A percentile compares a stretch with the other conserved stretches of the same genome.
Conservation (phyloP, 495 filamentous ascomycete genomes). For the Copromyces sp. region DNA sequence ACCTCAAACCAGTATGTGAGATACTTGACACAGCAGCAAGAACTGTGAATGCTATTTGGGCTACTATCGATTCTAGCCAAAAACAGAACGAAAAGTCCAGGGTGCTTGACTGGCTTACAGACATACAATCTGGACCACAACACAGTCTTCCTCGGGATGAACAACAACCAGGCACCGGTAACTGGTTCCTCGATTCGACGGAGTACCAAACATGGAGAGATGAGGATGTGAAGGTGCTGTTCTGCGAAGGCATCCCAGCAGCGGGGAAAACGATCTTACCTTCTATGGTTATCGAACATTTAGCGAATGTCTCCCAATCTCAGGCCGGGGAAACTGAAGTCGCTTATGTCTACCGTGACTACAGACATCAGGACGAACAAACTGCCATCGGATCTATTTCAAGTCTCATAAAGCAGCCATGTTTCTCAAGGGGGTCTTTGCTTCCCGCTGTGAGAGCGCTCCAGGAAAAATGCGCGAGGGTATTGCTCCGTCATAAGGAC, state of each 20-base stretch:
- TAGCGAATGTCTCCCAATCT: not conserved
- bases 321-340: accelerated
- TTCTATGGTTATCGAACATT: not conserved
- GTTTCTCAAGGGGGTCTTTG: not conserved
- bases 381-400: not conserved
- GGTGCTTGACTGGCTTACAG: not conserved
- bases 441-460: not conserved
- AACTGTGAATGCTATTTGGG: no score
- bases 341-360: not conserved
- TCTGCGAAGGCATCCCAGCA: not conserved
- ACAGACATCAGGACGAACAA: not conserved
- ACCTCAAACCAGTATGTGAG: no score
- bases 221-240: not conserved
- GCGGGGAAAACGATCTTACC: not conserved
- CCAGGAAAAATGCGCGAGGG: not conserved
- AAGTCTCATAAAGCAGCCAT: not conserved
- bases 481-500: no score
- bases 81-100: no score
- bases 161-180: not conserved
- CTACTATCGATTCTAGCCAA: no score
- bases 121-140: not conserved
- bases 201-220: not conserved
- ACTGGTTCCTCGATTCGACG: not conserved
- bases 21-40: no score
- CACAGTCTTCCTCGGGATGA: not conserved